Conservation (phyloP, 129 eudicot species). For the Deinandra increscens region DNA sequence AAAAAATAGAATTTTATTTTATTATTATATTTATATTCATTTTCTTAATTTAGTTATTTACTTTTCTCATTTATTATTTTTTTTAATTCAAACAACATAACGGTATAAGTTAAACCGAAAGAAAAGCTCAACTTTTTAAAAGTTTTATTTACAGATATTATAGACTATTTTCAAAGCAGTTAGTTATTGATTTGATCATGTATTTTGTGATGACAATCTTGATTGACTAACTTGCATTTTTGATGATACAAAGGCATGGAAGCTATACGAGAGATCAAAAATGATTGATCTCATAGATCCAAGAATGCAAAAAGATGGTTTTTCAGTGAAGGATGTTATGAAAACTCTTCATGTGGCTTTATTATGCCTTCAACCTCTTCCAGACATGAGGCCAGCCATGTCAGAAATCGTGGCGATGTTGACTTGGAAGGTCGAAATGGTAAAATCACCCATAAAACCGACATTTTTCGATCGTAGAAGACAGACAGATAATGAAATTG, state of each 20-base stretch:
- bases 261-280: conserved; percentile 66
- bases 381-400: conserved; percentile 64
- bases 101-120: neutral
- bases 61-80: too few species aligned
- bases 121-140: neutral
- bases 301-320: conserved; percentile 55
- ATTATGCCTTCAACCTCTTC: conserved; percentile 64
- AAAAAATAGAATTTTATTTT: too few species aligned
- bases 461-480: conserved; percentile 47
- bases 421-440: conserved; percentile 46
- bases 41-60: too few species aligned
- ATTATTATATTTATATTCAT: too few species aligned
- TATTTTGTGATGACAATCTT: neutral
- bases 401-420: conserved; percentile 73
- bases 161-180: neutral
- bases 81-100: neutral
- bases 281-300: conserved; percentile 60
- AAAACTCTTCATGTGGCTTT: conserved; percentile 57
- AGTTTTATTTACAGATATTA: neutral
- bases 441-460: conserved; percentile 51
- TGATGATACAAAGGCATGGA: conserved; percentile 61
- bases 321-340: conserved; percentile 52
- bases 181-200: neutral
- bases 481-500: conserved; percentile 33
- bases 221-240: conserved; percentile 17